Evolutionary conservation across 75 land plant species (phyloP).

Genomic region (Adiantum capillusveneris): DNA sequence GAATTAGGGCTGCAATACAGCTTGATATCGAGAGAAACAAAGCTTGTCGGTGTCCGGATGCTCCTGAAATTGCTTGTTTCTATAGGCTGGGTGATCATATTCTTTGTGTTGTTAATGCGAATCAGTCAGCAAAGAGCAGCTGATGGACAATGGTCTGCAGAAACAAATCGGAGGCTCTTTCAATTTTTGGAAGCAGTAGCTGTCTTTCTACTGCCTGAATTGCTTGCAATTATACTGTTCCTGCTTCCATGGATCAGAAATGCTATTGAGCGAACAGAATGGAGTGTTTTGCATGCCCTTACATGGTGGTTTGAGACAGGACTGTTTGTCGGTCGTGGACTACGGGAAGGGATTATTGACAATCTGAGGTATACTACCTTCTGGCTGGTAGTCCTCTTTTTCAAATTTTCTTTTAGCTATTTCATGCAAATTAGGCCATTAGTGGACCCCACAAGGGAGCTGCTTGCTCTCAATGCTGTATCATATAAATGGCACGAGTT

Average conservation of each 20-base stretch:
- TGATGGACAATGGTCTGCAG: constrained; percentile 19
- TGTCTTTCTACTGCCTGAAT: constrained; percentile 22
- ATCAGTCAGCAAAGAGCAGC: constrained; percentile 10
- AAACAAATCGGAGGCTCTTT: constrained; percentile 16
- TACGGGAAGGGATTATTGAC: constrained; percentile 30
- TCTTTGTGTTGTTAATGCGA: neutral
- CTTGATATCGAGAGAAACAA: constrained; percentile 23
- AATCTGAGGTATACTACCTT: constrained; percentile 32
- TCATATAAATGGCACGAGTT: constrained; percentile 25
- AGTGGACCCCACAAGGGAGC: constrained; percentile 23
- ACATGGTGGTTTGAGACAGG: constrained; percentile 41
- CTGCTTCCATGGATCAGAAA: constrained; percentile 29
- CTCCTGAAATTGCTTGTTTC: constrained; percentile 20
- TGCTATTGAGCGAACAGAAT: constrained; percentile 25
- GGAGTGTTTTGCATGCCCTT: constrained; percentile 22
- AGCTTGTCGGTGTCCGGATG: constrained; percentile 20
- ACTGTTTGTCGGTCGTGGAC: constrained; percentile 27
- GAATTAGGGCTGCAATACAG: constrained; percentile 14
- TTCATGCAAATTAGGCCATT: constrained; percentile 25
- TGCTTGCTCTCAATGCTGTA: constrained; percentile 11
- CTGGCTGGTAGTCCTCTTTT: constrained; percentile 22
- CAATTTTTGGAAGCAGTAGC: constrained; percentile 9
- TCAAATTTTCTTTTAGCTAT: constrained; percentile 33
- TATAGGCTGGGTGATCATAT: constrained; percentile 16
- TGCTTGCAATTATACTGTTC: constrained; percentile 19